Evolutionary conservation across 257 asterid species (phyloP), one percentile per base, ranked within the genome.

Genomic region (Solanum habrochaites): DNA sequence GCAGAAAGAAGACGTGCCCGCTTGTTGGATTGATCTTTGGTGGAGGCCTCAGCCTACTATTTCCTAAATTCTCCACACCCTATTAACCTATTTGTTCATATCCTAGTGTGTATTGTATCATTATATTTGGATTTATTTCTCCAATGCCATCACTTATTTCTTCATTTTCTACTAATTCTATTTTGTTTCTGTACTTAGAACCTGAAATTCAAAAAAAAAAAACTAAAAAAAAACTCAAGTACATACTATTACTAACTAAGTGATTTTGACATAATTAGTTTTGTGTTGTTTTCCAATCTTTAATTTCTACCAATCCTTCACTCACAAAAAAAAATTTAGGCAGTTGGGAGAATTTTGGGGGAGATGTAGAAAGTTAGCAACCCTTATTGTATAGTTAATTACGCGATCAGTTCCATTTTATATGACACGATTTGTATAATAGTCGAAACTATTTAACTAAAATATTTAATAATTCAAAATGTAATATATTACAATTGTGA

Each of bases 1-100:
- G n/a, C 88, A 78, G 85, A 45, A 87, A 52, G 87, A 86, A 45
- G 47, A 82, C 93, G 89, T 89, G 91, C 91, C 7, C 13, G 86
- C 66, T 70, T 21, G 37, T 45, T 45, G 5, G 13, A 29, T 7
- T 43, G n/a, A 27, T 27, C 15, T n/a, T 78, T 78, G 66, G 15
- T 80, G 67, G 85, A 40, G 90, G 83, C 88, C 90, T 84, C 93
- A 73, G 64, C 87, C 93, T 91, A 90, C 85, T 80, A 39, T 14
- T 64, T 74, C 92, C 86, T 88, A 35, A 47, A 73, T 78, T 82
- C 88, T 72, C 92, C 90, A 85, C 84, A 83, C 90, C 89, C 92
- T 90, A 90, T 74, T 3, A 62, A n/a, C 83, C 90, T 85, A 85
- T 9, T 80, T 80, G 6, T 20, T 47, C 20, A 47, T 18, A 80